Conservation (phyloP, 306 rosid species). For the Quercus variabilis region DNA sequence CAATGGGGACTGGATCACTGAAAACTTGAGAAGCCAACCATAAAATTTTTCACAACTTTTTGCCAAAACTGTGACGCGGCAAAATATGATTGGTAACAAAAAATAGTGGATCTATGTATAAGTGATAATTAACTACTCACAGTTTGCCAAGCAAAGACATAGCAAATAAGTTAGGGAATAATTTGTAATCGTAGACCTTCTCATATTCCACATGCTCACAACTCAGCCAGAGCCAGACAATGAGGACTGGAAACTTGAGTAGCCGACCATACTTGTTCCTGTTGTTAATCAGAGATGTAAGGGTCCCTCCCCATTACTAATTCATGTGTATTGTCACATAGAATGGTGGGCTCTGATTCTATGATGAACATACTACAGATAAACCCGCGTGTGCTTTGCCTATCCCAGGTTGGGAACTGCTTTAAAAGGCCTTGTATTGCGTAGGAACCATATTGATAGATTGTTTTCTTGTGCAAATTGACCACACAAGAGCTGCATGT, state of each 20-base stretch:
- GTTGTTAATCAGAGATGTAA: constrained; percentile 15
- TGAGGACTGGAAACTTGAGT: constrained; percentile 24
- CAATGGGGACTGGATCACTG: constrained; percentile 12
- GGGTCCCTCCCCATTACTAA: constrained; percentile 22
- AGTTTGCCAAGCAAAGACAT: no score
- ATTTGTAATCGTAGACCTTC: no score
- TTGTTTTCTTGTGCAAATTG: constrained; percentile 18
- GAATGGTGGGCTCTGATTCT: constrained; percentile 22
- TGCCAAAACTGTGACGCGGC: no score
- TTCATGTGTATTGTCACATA: constrained; percentile 6
- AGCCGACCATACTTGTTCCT: constrained; percentile 47
- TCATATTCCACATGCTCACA: constrained; percentile 31
- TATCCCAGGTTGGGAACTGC: constrained; percentile 27
- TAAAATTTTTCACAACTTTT: background rate
- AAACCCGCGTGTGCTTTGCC: constrained; percentile 36
- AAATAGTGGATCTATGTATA: rapidly evolving
- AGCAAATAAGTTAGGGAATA: no score
- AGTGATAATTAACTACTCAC: no score
- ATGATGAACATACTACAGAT: constrained; percentile 32
- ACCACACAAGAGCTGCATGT: constrained; percentile 11
- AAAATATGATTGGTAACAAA: no score
- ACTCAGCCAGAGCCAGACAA: background rate
- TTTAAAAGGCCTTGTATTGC: constrained; percentile 13
- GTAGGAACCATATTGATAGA: constrained; percentile 10
- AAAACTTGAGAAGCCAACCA: constrained; percentile 34